These are phyloP conservation scores for Termitomyces eurrhizus DNA, from an alignment of 768 basidiomycete genomes.

Conservation along the genomic window DNA sequence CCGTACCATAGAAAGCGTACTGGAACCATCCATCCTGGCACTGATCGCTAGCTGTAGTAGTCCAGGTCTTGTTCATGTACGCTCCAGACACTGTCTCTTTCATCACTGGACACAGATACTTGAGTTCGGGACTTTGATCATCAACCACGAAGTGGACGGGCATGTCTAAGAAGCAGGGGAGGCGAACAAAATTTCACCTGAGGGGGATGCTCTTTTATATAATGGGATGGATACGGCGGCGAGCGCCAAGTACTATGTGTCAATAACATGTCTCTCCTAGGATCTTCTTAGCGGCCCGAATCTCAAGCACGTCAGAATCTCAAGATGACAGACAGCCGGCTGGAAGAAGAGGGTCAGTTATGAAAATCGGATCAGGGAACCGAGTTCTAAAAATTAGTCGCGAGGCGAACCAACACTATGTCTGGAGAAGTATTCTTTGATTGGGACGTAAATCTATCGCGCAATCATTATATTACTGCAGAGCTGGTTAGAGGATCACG, in stretches of 20 bases:
- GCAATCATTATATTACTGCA: constrained; percentile 3
- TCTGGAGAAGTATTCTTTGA: background rate
- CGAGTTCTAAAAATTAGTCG: background rate
- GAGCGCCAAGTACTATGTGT: background rate
- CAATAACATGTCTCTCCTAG: background rate
- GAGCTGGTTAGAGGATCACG: background rate
- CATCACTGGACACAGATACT: constrained; percentile 33
- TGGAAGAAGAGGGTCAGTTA: background rate
- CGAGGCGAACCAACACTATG: background rate
- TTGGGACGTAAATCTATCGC: background rate
- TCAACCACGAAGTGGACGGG: constrained; percentile 30
- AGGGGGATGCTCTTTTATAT: background rate
- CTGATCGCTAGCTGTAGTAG: constrained; percentile 24
- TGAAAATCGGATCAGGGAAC: background rate
- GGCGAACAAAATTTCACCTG: background rate
- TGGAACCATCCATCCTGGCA: constrained; percentile 37
- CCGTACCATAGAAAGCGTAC: constrained; percentile 34
- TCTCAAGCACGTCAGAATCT: background rate
- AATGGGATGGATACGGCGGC: background rate
- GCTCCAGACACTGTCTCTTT: constrained; percentile 29
- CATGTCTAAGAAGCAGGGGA: constrained; percentile 3
- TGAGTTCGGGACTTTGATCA: constrained; percentile 32
- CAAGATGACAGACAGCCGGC: background rate
- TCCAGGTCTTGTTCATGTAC: constrained; percentile 38
- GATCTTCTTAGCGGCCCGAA: constrained; percentile 1